Base-by-base conservation (phyloP, 108 stramenopile species). In the Nitzschia inconspicua region DNA sequence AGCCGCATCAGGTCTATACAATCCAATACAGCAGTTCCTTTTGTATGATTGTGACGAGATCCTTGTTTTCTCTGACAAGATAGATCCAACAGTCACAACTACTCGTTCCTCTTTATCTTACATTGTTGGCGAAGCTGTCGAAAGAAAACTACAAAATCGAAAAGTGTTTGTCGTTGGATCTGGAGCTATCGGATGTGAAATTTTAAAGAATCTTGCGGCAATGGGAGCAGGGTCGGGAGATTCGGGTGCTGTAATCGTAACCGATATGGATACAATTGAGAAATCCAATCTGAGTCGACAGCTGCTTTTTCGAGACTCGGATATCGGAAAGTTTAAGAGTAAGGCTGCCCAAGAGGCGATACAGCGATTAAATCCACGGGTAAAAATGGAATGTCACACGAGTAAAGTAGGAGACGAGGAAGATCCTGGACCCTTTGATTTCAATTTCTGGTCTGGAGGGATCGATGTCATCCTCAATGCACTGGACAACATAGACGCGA, bases 251-350 rank as follows among this genome's bases (percentile, higher is more conserved):
- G 41, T 94, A 44, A 70, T 79, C 20, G 25, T 98, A 18, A 98
- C 97, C 32, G 99, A 99, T 70, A 87, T 99, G 86, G 99, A 99
- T 76, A 96, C 98, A 9, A 99, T 99, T 63, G 99, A 99, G 60
- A 77, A 95, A 50, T 97, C 96, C 24, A 99, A 99, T 75, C 78
- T 99, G 14, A 98, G 98, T 67, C 72, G 99, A 28, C 97, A 98
- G 64, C 87, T 97, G 23, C 84, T 97, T 2, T 99, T 97, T 64
- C 80, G 98, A 25, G 81, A 92, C 35, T 54, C 56, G 10, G 86
- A 94, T 61, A 83, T 94, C 52, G 92, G 91, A 25, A 77, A 88
- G 23, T 88, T 93, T 71, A 94, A 94, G 65, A 92, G 94, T 43
- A 65, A 62, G 20, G 89, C 93, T 4, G 89, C 93, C 23, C 66